phyloP scores from a whole-genome alignment of 768 basidiomycete genomes.

The Mrakia frigida region DNA sequence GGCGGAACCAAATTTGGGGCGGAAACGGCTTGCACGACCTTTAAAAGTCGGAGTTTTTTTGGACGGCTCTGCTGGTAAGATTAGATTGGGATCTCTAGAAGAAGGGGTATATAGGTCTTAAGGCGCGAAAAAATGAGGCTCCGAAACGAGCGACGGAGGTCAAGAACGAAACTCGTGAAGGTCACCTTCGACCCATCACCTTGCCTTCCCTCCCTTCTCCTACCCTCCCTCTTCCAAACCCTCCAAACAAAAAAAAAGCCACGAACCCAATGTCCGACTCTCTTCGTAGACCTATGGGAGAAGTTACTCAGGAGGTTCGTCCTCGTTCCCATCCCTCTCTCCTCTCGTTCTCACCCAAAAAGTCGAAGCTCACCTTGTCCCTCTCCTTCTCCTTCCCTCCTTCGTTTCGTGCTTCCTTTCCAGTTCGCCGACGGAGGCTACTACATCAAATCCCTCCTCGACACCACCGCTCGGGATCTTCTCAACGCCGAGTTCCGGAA shows the following conservation, averaged over 20 bases:
- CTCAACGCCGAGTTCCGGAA: slow-evolving; percentile 5
- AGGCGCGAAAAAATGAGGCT: too few species aligned
- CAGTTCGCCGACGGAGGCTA: slow-evolving; percentile 22
- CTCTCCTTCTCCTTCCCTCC: background rate
- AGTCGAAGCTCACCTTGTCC: slow-evolving; percentile 9
- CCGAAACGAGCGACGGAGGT: too few species aligned
- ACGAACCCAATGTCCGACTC: slow-evolving; percentile 16
- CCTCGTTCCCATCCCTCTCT: background rate
- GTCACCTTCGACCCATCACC: background rate
- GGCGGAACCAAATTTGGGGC: too few species aligned
- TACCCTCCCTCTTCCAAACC: background rate
- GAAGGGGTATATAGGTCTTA: too few species aligned
- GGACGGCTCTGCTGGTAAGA: too few species aligned
- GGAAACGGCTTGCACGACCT: too few species aligned
- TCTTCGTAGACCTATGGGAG: slow-evolving; percentile 7
- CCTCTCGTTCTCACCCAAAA: background rate
- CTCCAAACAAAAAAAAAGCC: background rate
- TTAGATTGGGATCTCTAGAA: too few species aligned
- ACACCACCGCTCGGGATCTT: background rate
- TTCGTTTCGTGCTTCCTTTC: background rate
- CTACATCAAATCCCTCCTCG: slow-evolving; percentile 16
- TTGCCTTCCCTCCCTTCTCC: background rate
- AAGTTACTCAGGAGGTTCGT: slow-evolving; percentile 19
- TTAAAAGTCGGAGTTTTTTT: too few species aligned
- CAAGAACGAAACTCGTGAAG: background rate